Evolutionary conservation across 352 stramenopile genomes (phyloP), one percentile per base, ranked within the genome.

Genomic region (Saprolegnia parasitica): DNA sequence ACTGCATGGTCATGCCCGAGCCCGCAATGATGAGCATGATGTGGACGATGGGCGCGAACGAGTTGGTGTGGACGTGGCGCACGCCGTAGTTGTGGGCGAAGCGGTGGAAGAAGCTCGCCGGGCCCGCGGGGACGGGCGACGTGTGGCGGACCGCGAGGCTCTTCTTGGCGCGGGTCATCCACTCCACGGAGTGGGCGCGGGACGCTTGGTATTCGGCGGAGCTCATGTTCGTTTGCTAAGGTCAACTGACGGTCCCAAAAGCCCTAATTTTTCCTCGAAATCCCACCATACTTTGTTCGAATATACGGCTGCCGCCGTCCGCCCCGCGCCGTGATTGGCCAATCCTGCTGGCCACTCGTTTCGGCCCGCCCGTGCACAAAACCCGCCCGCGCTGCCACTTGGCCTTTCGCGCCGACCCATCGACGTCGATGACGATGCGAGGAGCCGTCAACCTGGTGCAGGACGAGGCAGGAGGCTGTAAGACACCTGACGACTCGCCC

Each of bases 31-130:
- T 55, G 23, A 67, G 58, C 18, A 67, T 23, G 40, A 67, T 67
- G 40, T 67, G 58, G 23, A 67, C 58, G 21, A 67, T 24, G 45
- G 58, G 58, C 21, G 58, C 58, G 18, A 67, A 24, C 37, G 58
- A 56, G 58, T 67, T 67, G 58, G 58, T 67, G 58, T 67, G 58
- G 16, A 67, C 58, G 39, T 67, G 58, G 42, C 58, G 58, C 21
- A 35, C 35, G 29, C 58, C 58, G 58, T 67, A 67, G 58, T 67
- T 67, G 58, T 67, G 50, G 13, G 58, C 58, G 42, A 67, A 67
- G 42, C 58, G 58, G n/a, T 67, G 40, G 45, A 67, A 56, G 58
- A 67, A 67, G 21, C 21, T 20, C 9, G 58, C 58, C 5, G 58
- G 45, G 58, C 58, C 58, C 37, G 58, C 32, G 29, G 58, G 58